Evolutionary conservation across 768 basidiomycete genomes (phyloP).

Genomic region (Auricularia sp.): DNA sequence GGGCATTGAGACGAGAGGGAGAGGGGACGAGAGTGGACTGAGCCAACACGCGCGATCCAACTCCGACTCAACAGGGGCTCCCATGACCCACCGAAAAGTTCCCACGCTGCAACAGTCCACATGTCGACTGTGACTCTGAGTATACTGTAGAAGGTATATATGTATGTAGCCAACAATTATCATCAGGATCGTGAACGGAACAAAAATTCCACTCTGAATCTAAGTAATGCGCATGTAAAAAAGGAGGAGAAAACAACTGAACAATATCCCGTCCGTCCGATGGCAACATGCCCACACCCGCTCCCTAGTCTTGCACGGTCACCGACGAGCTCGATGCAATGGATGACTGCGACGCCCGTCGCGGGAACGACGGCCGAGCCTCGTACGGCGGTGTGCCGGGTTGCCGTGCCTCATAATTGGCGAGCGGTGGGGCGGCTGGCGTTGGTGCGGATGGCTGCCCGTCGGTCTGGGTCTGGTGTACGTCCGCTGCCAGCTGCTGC

Average conservation of each 20-base stretch:
- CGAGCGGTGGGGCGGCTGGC: background rate
- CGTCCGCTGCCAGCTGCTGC: background rate
- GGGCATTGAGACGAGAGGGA: conserved; percentile 3
- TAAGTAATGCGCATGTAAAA: no score
- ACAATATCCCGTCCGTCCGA: background rate
- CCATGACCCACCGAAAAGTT: background rate
- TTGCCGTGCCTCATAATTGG: no score
- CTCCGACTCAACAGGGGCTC: background rate
- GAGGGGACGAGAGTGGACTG: background rate
- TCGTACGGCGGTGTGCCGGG: background rate
- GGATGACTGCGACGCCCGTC: background rate
- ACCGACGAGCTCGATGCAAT: background rate
- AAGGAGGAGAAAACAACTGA: background rate
- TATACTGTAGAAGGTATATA: no score
- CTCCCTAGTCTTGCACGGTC: background rate
- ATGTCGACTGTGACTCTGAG: background rate
- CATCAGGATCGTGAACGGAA: no score
- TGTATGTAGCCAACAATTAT: no score
- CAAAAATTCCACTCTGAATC: no score
- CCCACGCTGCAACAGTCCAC: background rate
- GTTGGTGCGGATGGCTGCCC: background rate
- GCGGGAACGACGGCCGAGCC: background rate
- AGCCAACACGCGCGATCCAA: background rate
- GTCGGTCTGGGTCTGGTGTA: background rate
- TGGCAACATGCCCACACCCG: background rate